Evolutionary conservation across 805 yeast genomes (phyloP), one percentile per base, ranked within the genome.

Genomic region (Candida railenensis): DNA sequence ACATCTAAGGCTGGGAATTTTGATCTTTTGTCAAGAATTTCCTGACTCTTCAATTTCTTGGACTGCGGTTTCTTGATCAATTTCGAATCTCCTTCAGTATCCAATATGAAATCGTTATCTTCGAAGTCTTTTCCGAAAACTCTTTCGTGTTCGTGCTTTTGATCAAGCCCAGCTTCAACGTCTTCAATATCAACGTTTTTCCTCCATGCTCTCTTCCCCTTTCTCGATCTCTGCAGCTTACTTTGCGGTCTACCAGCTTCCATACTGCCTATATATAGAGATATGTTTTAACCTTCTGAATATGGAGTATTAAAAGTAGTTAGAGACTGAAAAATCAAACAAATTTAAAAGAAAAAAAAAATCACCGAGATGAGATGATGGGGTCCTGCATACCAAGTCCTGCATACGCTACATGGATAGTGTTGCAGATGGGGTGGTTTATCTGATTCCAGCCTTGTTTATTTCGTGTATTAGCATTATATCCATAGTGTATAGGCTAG

Each of bases 181-280:
- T 89, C 97, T 20, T 81, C 82, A 16, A 94, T 70, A 63, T 94
- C 96, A 48, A 94, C 87, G 65, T 94, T 89, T 67, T 89, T 89
- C 63, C 96, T 81, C 95, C 97, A 89, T 3, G 96, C 83, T 62
- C 79, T 85, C 76, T 88, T 92, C 38, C 96, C 96, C 72, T 94
- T 94, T 59, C 98, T 78, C 5, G 97, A 89, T 3, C 86, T 60
- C 67, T 91, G 97, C 38, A 70, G 70, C 54, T 74, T 76, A 54
- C 78, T 82, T 19, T 80, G 63, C 12, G 91, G 89, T 63, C 82
- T 76, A 42, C 48, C 46, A n/a, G 40, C 44, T 43, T 53, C 54
- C 56, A 50, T 50, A 9, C 28, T 41, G 12, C 3, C 12, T 28
- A 11, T 32, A 14, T 14, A 16, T 30, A 25, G 11, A 25, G 30